Conservation (phyloP, 176 grass and related monocot genomes). For the Carex pumila region DNA sequence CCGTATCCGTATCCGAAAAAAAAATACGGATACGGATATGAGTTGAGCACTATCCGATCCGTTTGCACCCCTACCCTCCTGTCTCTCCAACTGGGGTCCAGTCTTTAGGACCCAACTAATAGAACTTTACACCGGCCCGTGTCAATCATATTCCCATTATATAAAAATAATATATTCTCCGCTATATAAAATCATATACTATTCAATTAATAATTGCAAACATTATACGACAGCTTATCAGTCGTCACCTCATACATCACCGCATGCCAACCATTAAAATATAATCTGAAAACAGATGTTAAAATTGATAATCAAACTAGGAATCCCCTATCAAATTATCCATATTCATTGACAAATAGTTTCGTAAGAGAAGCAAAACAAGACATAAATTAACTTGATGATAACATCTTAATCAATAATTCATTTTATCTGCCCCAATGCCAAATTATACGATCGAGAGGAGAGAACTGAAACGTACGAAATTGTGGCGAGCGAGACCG, state of each 20-base stretch:
- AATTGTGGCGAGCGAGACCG: slow-evolving; percentile 44
- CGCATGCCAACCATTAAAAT: not conserved
- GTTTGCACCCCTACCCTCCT: too few species aligned
- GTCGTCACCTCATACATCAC: not conserved
- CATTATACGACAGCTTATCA: not conserved
- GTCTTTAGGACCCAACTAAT: not conserved
- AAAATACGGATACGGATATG: too few species aligned
- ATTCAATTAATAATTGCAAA: not conserved
- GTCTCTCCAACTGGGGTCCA: too few species aligned
- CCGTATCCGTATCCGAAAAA: too few species aligned
- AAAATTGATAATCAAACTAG: not conserved
- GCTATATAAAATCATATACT: too few species aligned
- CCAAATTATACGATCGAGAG: not conserved
- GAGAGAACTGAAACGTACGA: slow-evolving; percentile 24
- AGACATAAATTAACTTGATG: not conserved
- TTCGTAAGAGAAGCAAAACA: not conserved
- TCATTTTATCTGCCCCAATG: not conserved
- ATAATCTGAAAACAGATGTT: not conserved
- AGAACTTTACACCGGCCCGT: not conserved
- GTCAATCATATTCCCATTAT: not conserved
- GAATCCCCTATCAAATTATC: not conserved
- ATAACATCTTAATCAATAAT: not conserved
- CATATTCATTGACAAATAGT: not conserved
- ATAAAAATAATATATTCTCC: not conserved
- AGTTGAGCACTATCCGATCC: too few species aligned